Evolutionary conservation across 495 filamentous ascomycete species (phyloP), one percentile per base, ranked within the genome.

Genomic region (Viridothelium virens): DNA sequence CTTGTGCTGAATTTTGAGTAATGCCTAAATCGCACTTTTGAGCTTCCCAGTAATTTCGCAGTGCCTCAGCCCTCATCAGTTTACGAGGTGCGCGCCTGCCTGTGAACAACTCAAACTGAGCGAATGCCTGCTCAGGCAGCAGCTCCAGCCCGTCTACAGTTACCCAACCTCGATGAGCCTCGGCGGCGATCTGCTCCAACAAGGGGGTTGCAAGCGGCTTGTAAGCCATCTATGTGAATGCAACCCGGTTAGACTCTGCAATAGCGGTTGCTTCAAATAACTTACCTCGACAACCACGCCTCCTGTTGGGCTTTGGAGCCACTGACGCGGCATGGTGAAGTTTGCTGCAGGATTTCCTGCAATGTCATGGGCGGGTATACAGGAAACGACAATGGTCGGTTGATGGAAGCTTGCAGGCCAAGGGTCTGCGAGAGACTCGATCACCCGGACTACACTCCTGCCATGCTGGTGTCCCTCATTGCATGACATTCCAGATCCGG

Each of bases 91-190:
- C 90, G 76, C 89, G 85, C 33, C 90, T 80, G n/a, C 89, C 90
- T 3, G 89, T 90, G 80, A 92, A 89, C 56, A 92, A 75, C 74
- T 92, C 90, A 72, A 91, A 92, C 56, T 90, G 89, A 36, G 90
- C 89, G 74, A 89, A 91, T 1, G 88, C 90, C 78, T 91, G 90
- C 73, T 94, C 90, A 1, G 84, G 83, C 0, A 94, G 81, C 38
- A 92, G 84, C 71, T 92, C 90, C 10, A 92, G 76, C 4, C 89
- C 90, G 70, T 92, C 89, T n/a, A 91, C 84, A 39, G 89, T 81
- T 3, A 90, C 86, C 89, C 89, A 94, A 1, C 85, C 83, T 25
- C 81, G 83, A 11, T 83, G 82, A 0, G 85, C 85, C 65, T 84
- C 80, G 62, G 81, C 82, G 31, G 86, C 79, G 70, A 89, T 84